Evolutionary conservation across 1,139 yeast genomes (phyloP).

Genomic region (Yueomyces sp.): DNA sequence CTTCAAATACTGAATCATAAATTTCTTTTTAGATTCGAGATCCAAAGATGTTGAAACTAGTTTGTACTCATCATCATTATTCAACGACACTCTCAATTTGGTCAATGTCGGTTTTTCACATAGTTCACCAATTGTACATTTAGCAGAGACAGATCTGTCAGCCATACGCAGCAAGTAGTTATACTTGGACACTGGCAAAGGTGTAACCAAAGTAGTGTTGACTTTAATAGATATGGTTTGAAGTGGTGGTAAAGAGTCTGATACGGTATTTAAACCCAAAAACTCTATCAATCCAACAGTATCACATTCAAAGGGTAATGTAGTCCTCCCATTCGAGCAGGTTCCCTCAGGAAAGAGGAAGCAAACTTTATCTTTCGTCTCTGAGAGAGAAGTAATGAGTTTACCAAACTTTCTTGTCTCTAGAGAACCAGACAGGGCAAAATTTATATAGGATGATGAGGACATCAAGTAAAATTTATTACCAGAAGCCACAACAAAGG

Average conservation of each 20-base stretch:
- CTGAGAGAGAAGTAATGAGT: constrained; percentile 4
- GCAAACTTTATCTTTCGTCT: constrained; percentile 27
- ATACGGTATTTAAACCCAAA: constrained; percentile 3
- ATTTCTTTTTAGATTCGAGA: constrained; percentile 22
- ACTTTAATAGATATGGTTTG: constrained; percentile 35
- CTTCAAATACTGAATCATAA: constrained; percentile 17
- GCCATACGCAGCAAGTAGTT: constrained; percentile 12
- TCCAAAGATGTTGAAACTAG: constrained; percentile 26
- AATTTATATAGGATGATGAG: constrained; percentile 27
- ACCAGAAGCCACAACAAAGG: constrained; percentile 34
- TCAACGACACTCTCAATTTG: constrained; percentile 24
- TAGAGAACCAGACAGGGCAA: constrained; percentile 19
- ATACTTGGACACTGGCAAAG: constrained; percentile 11
- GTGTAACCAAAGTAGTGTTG: constrained; percentile 27
- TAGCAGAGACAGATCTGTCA: constrained; percentile 12
- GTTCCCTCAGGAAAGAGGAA: constrained; percentile 57
- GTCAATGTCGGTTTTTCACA: constrained; percentile 14
- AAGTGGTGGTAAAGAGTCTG: constrained; percentile 8
- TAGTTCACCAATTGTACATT: constrained; percentile 19
- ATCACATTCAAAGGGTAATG: constrained; percentile 33
- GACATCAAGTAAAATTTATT: constrained; percentile 30
- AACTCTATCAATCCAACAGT: constrained; percentile 15
- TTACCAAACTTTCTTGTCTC: constrained; percentile 9
- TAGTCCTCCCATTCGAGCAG: constrained; percentile 50
- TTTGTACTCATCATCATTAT: constrained; percentile 30